Base-by-base conservation (phyloP, 768 basidiomycete species). In the Krasilnikovozyma curviuscula region DNA sequence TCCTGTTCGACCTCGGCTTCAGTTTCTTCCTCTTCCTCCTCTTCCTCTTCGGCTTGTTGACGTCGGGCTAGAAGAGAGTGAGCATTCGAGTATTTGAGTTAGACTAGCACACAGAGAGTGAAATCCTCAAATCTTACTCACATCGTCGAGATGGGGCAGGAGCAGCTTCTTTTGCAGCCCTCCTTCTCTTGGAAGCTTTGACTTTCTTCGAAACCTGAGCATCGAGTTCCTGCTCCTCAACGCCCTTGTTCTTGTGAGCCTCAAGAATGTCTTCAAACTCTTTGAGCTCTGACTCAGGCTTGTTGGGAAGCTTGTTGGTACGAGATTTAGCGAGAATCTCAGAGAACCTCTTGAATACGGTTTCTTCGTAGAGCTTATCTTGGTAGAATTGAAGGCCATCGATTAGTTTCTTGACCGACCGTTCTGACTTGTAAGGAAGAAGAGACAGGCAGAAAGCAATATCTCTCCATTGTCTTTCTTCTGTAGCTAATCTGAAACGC, bases 231-330 rank as follows among this genome's bases (percentile, higher is more conserved):
- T 88, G 78, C 55, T 95, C 89, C 62, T 91, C 89, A 52, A 79
- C 76, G 3, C 93, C 93, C 64, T 91, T 83, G 3, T 71, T 69
- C 52, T 73, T 77, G 60, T 82, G 73, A 55, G 85, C 81, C 18
- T 83, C 78, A 6, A 97, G 70, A 27, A 88, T 88, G 84, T 88
- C 71, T 63, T 95, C 88, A 59, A 98, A 98, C 66, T 98, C 91
- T 54, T 89, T 81, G 40, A 97, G 67, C 57, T 97, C 91, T 0
- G 79, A 73, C 55, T 93, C 89, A 3, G 86, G 83, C 63, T 93
- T 95, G 61, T 79, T 83, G 54, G 81, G 76, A 29, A 78, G 79
- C 66, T 93, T 95, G 66, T 91, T 91, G 28, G 75, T 66, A n/a
- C 85, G 74, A 30, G 85, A 83, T 79, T 82, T 50, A 8, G 34